A percentile compares a stretch with the other conserved stretches of the same genome.
These are phyloP conservation scores for Lactifluus subvellereus DNA, from an alignment of 768 basidiomycete species.

Conservation along the genomic window DNA sequence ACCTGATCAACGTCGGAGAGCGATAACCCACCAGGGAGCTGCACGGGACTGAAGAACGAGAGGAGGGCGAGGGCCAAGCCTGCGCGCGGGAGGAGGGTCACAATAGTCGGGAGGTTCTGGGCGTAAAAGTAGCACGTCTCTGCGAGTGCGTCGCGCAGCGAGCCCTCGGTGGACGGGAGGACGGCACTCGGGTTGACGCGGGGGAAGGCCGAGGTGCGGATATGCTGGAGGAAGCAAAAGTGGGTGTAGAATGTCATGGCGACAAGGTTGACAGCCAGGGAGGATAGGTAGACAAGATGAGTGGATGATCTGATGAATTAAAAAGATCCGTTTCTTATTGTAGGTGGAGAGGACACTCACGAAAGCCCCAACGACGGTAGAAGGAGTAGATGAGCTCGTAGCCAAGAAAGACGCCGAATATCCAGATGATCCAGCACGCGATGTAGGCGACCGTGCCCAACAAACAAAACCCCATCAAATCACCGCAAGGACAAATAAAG, in stretches of 20 bases:
- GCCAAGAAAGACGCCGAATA: conserved; percentile 63
- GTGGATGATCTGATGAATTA: conserved; percentile 59
- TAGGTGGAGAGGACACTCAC: conserved; percentile 38
- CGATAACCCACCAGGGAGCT: conserved; percentile 40
- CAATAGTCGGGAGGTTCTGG: conserved; percentile 78
- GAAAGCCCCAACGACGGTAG: conserved; percentile 67
- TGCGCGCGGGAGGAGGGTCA: conserved; percentile 78
- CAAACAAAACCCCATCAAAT: background rate
- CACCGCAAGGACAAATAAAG: background rate
- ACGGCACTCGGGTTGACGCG: conserved; percentile 40
- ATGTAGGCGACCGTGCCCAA: conserved; percentile 79
- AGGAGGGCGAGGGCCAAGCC: conserved; percentile 71
- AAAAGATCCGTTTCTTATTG: too few relatives aligned
- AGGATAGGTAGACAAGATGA: conserved; percentile 79
- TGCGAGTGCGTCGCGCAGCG: conserved; percentile 54
- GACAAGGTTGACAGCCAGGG: conserved; percentile 68
- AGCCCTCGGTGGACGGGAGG: conserved; percentile 22
- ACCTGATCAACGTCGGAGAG: conserved; percentile 41
- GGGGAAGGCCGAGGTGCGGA: conserved; percentile 63
- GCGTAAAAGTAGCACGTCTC: conserved; percentile 81
- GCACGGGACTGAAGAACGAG: conserved; percentile 44
- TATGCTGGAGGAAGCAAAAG: conserved; percentile 79
- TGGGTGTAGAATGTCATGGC: conserved; percentile 75
- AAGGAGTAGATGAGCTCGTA: conserved; percentile 79
- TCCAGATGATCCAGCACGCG: conserved; percentile 73